Percentiles rank a stretch among this genome's conserved stretches.
phyloP scores from a whole-genome alignment of 306 rosid species.

The Cucurbita ficifolia region DNA sequence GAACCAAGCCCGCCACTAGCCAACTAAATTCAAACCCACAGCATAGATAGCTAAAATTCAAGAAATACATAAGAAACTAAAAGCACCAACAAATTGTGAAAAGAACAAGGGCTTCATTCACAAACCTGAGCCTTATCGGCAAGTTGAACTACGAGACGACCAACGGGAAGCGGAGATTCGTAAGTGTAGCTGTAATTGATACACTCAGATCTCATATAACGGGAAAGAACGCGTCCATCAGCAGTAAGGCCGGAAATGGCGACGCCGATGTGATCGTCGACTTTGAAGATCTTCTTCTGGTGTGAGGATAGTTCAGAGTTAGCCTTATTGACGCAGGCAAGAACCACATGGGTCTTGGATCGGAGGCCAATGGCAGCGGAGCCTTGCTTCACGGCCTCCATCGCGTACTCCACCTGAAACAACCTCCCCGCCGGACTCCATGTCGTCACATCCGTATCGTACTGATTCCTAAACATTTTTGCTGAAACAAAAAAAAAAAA shows the following conservation, averaged over 20 bases:
- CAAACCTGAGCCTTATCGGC: constrained; percentile 95
- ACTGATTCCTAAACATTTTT: constrained; percentile 13
- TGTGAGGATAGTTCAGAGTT: constrained; percentile 87
- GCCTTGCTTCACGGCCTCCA: constrained; percentile 97
- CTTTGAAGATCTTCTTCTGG: constrained; percentile 99
- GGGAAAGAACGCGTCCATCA: constrained; percentile 89
- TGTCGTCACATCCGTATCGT: constrained; percentile 13
- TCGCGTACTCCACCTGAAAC: constrained; percentile 95
- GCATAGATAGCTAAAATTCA: neutral
- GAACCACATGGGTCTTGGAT: constrained; percentile 79
- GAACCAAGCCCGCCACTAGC: neutral
- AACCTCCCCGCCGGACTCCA: constrained; percentile 64
- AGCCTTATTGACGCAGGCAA: constrained; percentile 85
- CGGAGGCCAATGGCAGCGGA: constrained; percentile 97
- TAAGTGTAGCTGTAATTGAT: constrained; percentile 73
- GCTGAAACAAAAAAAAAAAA: neutral
- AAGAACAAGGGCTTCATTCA: neutral
- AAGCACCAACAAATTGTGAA: neutral
- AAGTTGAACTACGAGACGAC: constrained; percentile 90
- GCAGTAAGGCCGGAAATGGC: constrained; percentile 96
- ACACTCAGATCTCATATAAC: constrained; percentile 84
- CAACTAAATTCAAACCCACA: neutral
- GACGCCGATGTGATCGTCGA: constrained; percentile 92
- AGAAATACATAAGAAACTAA: neutral
- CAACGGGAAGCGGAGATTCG: constrained; percentile 89